Conservation (phyloP, 768 basidiomycete genomes). For the Lentinula aciculospora region DNA sequence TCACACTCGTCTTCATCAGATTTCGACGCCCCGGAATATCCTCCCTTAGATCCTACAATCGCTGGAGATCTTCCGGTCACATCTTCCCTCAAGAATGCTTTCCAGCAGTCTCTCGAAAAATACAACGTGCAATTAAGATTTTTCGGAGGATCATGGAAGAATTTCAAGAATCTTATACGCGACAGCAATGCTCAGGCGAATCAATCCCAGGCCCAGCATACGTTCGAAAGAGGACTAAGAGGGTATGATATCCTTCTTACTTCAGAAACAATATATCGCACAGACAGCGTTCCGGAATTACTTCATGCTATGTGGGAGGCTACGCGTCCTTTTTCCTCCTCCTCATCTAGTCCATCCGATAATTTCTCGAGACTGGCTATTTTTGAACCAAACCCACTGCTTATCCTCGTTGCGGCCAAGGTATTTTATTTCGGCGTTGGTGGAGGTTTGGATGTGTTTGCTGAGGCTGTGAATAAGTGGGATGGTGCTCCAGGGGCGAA, state of each 20-base stretch:
- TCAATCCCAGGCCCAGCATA: background rate
- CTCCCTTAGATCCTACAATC: constrained; percentile 23
- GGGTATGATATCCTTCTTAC: constrained; percentile 74
- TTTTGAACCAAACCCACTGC: constrained; percentile 5
- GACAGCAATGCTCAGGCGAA: background rate
- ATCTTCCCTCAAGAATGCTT: constrained; percentile 56
- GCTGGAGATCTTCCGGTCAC: constrained; percentile 66
- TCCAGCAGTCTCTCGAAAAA: constrained; percentile 49
- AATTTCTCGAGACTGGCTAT: background rate
- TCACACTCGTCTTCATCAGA: constrained; percentile 12
- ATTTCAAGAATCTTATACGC: constrained; percentile 30
- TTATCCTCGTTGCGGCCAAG: constrained; percentile 85
- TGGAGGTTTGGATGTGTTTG: constrained; percentile 76
- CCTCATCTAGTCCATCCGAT: background rate
- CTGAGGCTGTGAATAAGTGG: constrained; percentile 35
- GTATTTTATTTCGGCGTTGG: constrained; percentile 94
- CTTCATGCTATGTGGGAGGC: constrained; percentile 43
- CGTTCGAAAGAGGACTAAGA: background rate
- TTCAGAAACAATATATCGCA: constrained; percentile 89
- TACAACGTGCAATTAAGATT: constrained; percentile 62
- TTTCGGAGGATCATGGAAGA: constrained; percentile 79
- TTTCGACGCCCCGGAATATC: constrained; percentile 13
- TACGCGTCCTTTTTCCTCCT: constrained; percentile 14
- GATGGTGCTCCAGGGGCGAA: constrained; percentile 8
- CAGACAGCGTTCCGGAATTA: constrained; percentile 57